Evolutionary conservation across 2,329 filamentous ascomycete species (phyloP).

Genomic region (Pyrenophora tritici-repentis): DNA sequence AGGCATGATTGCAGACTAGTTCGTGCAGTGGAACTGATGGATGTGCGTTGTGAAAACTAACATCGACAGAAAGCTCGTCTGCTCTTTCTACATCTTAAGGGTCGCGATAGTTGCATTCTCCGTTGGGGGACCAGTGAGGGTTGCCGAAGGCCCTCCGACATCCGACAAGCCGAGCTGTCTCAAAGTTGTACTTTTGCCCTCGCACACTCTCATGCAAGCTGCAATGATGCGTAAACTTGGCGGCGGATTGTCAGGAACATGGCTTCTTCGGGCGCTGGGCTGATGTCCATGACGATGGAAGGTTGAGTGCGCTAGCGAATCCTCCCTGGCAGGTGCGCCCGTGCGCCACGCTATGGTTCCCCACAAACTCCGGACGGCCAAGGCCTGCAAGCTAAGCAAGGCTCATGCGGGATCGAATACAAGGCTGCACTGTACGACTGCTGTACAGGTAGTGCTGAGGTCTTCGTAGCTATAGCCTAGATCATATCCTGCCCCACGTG

Average conservation of each 20-base stretch:
- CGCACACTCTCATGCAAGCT: conserved; percentile 2
- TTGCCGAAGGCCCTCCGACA: conserved; percentile 28
- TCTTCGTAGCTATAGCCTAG: neutral
- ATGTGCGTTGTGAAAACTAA: conserved; percentile 13
- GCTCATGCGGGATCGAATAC: neutral
- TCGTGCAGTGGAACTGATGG: conserved; percentile 4
- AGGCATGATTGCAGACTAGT: conserved; percentile 33
- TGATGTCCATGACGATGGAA: conserved; percentile 20
- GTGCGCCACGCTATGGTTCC: conserved; percentile 36
- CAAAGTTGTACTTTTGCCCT: conserved; percentile 9
- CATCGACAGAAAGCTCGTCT: conserved; percentile 3
- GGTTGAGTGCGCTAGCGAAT: conserved; percentile 11
- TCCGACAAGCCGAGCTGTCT: conserved; percentile 17
- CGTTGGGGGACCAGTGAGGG: conserved; percentile 28
- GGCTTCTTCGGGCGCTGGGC: conserved; percentile 8
- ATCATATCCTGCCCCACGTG: conserved; percentile 9
- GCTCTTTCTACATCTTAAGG: conserved; percentile 22
- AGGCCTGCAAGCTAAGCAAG: conserved; percentile 20
- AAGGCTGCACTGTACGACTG: conserved; percentile 19
- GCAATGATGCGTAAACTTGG: conserved; percentile 21
- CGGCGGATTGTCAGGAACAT: conserved; percentile 18
- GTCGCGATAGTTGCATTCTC: conserved; percentile 13
- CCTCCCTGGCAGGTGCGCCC: conserved; percentile 7
- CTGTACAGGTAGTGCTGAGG: conserved; percentile 1
- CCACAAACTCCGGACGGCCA: conserved; percentile 36